Evolutionary conservation across 495 filamentous ascomycete genomes (phyloP), one percentile per base, ranked within the genome.

Genomic region (Coniosporium apollinis): DNA sequence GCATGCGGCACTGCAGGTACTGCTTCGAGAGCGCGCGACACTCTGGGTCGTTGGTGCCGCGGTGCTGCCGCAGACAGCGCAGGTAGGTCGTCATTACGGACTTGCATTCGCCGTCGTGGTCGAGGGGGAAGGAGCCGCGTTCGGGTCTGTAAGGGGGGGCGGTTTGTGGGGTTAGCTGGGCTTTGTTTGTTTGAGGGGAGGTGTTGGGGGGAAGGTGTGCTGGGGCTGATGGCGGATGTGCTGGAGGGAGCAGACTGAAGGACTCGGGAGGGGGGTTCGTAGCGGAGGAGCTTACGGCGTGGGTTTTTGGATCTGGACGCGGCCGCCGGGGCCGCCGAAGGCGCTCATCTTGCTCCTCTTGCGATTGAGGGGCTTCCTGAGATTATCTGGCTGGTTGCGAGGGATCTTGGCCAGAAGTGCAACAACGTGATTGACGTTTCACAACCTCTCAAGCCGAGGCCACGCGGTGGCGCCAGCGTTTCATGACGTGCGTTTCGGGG

Each of bases 91-190:
- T 66, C 67, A 94, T 94, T 36, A 89, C 66, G 36, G 74, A 61
- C 53, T 86, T 94, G 70, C 89, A 97, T 62, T 97, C 89, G 47
- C 84, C 86, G 49, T 92, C 84, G 45, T 94, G 87, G 52, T 97
- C 89, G 29, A 97, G 74, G 16, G 89, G 89, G 49, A 97, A 97
- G 54, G 83, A 91, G 29, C 89, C 89, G 36, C 89, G 79, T 55
- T 97, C 83, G 0, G 89, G 89, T 32, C 84, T 91, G 44, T 29
- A 25, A 9, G 14, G 22, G 19, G 11, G 18, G 41, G 22, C 9
- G 30, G 35, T 17, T 15, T 44, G 14, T 30, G 11, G 39, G 38
- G 28, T 16, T 13, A 22, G 42, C 35, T 33, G 21, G 33, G 30
- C 42, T 29, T 33, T 39, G 15, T 25, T 7, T 36, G 37, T 22